Percentiles rank a stretch among this genome's conserved stretches.
Conservation (phyloP, 345 rosid species). For the Hibiscus trionum region DNA sequence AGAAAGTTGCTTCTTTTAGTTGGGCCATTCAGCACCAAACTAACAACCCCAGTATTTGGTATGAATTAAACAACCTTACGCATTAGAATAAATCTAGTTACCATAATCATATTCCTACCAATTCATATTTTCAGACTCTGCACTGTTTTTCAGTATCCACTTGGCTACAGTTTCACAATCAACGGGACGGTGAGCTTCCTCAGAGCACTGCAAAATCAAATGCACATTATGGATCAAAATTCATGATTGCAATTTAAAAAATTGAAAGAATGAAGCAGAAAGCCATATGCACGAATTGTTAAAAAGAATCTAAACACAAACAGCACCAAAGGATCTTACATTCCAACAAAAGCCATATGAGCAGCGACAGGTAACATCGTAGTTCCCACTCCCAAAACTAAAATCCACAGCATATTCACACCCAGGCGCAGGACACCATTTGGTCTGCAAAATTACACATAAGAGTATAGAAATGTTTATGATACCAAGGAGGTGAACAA, state of each 20-base stretch:
- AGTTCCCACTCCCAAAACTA: constrained; percentile 58
- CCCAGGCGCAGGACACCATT: constrained; percentile 95
- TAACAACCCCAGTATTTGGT: neutral
- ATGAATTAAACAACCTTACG: neutral
- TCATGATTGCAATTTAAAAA: neutral
- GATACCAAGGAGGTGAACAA: neutral
- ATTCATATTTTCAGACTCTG: constrained; percentile 98
- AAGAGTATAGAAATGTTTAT: neutral
- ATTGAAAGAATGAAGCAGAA: neutral
- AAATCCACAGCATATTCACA: constrained; percentile 79
- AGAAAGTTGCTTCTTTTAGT: neutral
- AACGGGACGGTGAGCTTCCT: constrained; percentile 99
- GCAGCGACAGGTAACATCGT: constrained; percentile 63
- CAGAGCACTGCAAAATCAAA: constrained; percentile 40
- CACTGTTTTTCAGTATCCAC: constrained; percentile 94
- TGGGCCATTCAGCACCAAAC: neutral
- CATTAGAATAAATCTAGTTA: neutral
- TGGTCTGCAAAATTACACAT: constrained; percentile 41
- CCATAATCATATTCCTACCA: constrained; percentile 30
- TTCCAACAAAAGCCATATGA: constrained; percentile 79
- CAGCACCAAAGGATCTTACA: constrained; percentile 31
- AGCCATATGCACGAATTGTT: neutral
- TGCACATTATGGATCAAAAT: constrained; percentile 1
- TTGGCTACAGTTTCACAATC: constrained; percentile 81
- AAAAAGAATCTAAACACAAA: neutral